phyloP scores from a whole-genome alignment of 768 basidiomycete genomes.

The Hirschioporus abietinus region DNA sequence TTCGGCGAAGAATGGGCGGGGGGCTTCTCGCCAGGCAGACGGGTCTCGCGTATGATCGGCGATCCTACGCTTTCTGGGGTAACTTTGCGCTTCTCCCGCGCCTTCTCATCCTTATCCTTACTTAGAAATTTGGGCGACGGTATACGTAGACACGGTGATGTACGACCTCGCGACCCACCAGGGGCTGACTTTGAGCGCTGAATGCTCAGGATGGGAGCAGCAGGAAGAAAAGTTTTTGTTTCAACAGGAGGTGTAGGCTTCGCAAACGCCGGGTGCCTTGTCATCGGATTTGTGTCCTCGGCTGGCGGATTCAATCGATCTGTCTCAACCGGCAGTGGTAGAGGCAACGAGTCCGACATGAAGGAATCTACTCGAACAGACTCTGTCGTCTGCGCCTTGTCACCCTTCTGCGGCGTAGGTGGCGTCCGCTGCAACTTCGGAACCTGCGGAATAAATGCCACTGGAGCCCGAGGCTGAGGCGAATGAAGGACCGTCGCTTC shows the following conservation, averaged over 20 bases:
- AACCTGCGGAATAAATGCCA: not conserved
- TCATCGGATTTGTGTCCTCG: not conserved
- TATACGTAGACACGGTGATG: slow-evolving; percentile 1
- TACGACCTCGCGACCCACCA: not conserved
- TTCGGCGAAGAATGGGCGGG: slow-evolving; percentile 18
- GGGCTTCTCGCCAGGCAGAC: slow-evolving; percentile 4
- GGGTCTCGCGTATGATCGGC: slow-evolving; percentile 1
- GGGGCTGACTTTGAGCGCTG: slow-evolving; percentile 1
- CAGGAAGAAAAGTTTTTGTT: not conserved
- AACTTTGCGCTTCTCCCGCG: slow-evolving; percentile 17
- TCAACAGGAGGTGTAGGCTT: not conserved
- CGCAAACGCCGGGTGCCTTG: not conserved
- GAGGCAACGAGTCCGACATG: slow-evolving; percentile 3
- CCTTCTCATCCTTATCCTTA: slow-evolving; percentile 14
- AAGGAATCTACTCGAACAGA: not conserved
- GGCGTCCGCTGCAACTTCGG: slow-evolving; percentile 2
- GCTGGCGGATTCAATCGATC: not conserved
- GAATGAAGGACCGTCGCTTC: not conserved
- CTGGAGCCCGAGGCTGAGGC: not conserved
- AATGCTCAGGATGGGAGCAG: not conserved
- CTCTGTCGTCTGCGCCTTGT: not conserved
- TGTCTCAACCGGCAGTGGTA: not conserved
- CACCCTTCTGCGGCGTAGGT: not conserved
- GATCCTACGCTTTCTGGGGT: slow-evolving; percentile 5
- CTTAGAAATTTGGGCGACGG: slow-evolving; percentile 1